A percentile compares a stretch with the other conserved stretches of the same genome.
phyloP scores from a whole-genome alignment of 1,139 yeast genomes.

The Debaryomyces coudertii region DNA sequence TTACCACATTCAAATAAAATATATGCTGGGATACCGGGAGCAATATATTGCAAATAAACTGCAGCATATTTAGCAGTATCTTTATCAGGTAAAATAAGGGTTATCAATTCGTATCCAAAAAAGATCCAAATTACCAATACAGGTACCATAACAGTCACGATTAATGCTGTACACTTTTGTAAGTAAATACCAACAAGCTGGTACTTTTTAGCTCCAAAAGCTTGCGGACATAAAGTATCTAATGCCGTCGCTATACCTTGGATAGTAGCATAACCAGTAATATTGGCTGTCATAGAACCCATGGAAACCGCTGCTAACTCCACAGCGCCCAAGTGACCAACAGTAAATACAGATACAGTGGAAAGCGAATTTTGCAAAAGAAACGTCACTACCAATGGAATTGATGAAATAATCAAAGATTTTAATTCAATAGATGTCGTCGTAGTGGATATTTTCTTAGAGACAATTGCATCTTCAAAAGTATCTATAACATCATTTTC shows the following conservation, averaged over 20 bases:
- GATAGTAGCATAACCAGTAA: slow-evolving; percentile 60
- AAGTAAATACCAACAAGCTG: slow-evolving; percentile 55
- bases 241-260: slow-evolving; percentile 62
- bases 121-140: slow-evolving; percentile 54
- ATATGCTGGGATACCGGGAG: slow-evolving; percentile 61
- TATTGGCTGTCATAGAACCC: slow-evolving; percentile 66
- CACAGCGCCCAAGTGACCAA: slow-evolving; percentile 61
- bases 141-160: slow-evolving; percentile 51
- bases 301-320: slow-evolving; percentile 63
- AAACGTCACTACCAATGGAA: slow-evolving; percentile 58
- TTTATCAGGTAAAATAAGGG: slow-evolving; percentile 45
- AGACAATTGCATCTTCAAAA: slow-evolving; percentile 41
- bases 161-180: slow-evolving; percentile 58
- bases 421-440: slow-evolving; percentile 40
- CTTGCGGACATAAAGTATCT: slow-evolving; percentile 63
- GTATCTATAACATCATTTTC: slow-evolving; percentile 30
- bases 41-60: slow-evolving; percentile 50
- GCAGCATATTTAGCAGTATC: slow-evolving; percentile 57
- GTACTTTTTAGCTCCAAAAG: slow-evolving; percentile 58
- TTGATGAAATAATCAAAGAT: slow-evolving; percentile 44
- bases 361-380: slow-evolving; percentile 58
- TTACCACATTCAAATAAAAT: slow-evolving; percentile 57
- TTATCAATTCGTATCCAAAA: slow-evolving; percentile 43
- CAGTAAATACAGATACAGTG: slow-evolving; percentile 59
- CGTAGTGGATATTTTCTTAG: slow-evolving; percentile 29